Evolutionary conservation across 2,329 filamentous ascomycete genomes (phyloP), one percentile per base, ranked within the genome.

Genomic region (Sphaerostilbella broomeana): DNA sequence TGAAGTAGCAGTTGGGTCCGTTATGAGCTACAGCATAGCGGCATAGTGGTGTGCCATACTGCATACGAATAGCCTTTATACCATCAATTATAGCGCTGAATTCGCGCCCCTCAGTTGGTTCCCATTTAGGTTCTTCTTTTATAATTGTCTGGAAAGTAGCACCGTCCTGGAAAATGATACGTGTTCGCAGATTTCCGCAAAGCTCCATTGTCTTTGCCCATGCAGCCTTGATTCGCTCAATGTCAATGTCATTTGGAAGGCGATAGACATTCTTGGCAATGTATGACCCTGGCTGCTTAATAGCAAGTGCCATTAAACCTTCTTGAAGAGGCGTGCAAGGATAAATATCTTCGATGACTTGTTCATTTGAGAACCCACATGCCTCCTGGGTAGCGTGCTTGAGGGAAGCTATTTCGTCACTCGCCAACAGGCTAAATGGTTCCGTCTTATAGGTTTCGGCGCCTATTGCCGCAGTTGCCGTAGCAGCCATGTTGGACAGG

Each of bases 231-330:
- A 31, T 9, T 10, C 15, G 10, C 9, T 2, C 28, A 2, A 31
- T 12, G 15, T 31, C 28, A 9, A 31, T 16, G 28, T 43, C 24
- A 17, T 35, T 26, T 8, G 47, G 25, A 3, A 57, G 47, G 16
- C 39, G 35, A 24, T 52, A 39, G 12, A 48, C 50, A 37, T 52
- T 47, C 27, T 55, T 48, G 2, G 57, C 52, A 5, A 63, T 51
- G 29, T 68, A 67, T 1, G 54, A 55, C 2, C 59, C 62, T 1
- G 24, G 37, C 1, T 45, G 32, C n/a, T 56, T 51, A 22, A 46
- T 48, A 2, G 61, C 52, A 2, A 63, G 47, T 9, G 28, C 28
- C 28, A 31, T 12, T 9, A 31, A 16, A 12, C 28, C 28, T 31
- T 31, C 28, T 16, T 31, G 28, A 9, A 31, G 15, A 16, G 11